Evolutionary conservation across 2,329 filamentous ascomycete species (phyloP).

Genomic region (Colletotrichum sp.): DNA sequence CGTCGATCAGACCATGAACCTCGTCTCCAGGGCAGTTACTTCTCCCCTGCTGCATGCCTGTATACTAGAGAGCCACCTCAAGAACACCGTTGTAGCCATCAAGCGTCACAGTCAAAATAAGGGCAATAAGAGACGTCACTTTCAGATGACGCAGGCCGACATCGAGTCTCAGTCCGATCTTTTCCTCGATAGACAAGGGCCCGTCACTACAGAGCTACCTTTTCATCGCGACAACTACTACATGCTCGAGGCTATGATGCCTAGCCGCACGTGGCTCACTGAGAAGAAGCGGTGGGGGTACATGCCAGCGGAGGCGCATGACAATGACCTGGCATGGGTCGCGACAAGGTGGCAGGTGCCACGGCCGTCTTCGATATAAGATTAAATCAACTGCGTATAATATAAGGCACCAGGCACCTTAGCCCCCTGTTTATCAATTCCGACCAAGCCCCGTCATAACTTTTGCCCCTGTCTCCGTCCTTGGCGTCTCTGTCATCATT

Average conservation of each 20-base stretch:
- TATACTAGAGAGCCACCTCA: conserved; percentile 33
- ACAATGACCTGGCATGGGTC: conserved; percentile 35
- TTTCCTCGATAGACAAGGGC: conserved; percentile 57
- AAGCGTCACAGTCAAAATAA: conserved; percentile 50
- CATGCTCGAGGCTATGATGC: conserved; percentile 61
- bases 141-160: conserved; percentile 41
- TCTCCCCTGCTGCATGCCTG: conserved; percentile 57
- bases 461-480: too few species aligned
- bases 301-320: conserved; percentile 41
- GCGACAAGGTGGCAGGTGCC: background rate
- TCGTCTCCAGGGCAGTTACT: conserved; percentile 49
- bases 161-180: conserved; percentile 48
- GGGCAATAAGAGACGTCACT: conserved; percentile 47
- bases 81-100: conserved; percentile 32
- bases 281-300: conserved; percentile 55
- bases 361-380: background rate
- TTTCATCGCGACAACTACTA: conserved; percentile 64
- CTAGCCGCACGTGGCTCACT: conserved; percentile 58
- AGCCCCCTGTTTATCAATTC: too few species aligned
- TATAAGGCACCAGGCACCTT: too few species aligned
- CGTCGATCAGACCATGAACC: conserved; percentile 43
- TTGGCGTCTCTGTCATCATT: too few species aligned
- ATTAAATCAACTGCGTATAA: background rate
- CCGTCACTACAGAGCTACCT: conserved; percentile 56
- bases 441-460: too few species aligned